Conservation (phyloP, 2,329 filamentous ascomycete species). For the Calonectria fujianensis region DNA sequence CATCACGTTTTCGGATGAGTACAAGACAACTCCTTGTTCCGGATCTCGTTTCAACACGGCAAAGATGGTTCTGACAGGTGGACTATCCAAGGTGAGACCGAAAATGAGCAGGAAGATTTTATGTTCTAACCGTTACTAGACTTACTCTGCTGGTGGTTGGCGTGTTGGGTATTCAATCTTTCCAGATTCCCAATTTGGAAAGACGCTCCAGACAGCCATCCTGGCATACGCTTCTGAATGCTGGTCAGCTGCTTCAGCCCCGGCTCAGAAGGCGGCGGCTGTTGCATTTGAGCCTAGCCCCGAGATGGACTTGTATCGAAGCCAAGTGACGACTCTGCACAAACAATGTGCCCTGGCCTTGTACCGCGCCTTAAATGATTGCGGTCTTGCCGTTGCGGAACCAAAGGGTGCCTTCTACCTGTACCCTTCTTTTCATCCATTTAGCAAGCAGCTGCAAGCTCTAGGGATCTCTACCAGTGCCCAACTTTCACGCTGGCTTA, state of each 20-base stretch:
- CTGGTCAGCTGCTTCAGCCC: conserved; percentile 31
- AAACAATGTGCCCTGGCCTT: conserved; percentile 19
- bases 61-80: conserved; percentile 9
- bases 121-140: neutral
- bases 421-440: conserved; percentile 29
- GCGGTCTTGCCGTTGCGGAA: conserved; percentile 20
- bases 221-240: conserved; percentile 31
- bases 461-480: conserved; percentile 1
- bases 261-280: conserved; percentile 25
- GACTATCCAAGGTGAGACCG: conserved; percentile 15
- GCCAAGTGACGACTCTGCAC: conserved; percentile 3
- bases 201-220: conserved; percentile 5
- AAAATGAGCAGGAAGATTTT: neutral
- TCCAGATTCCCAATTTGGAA: neutral
- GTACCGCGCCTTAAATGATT: conserved; percentile 10
- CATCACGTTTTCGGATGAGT: neutral
- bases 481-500: conserved; percentile 19
- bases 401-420: conserved; percentile 29
- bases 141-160: conserved; percentile 32
- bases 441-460: conserved; percentile 16
- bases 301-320: conserved; percentile 22
- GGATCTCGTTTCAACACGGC: conserved; percentile 6
- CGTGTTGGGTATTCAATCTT: conserved; percentile 22
- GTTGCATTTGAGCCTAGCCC: conserved; percentile 22
- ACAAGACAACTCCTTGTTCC: neutral